A percentile compares a stretch with the other conserved stretches of the same genome.
Evolutionary conservation across 1,284 basidiomycete genomes (phyloP).

Genomic region (Mycena citricolor): DNA sequence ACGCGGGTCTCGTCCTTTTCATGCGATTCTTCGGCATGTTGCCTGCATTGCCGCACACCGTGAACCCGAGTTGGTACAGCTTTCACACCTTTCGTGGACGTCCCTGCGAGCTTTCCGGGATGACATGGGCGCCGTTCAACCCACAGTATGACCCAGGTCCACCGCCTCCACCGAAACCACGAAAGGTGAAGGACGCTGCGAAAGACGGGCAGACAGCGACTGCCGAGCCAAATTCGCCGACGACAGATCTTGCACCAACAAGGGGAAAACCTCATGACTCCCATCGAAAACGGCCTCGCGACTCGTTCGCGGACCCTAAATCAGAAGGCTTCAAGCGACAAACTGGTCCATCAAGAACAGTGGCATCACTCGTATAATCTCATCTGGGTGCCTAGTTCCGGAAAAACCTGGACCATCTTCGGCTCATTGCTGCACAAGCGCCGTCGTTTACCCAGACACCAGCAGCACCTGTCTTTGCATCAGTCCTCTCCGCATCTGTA

Average conservation of each 20-base stretch:
- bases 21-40: conserved; percentile 43
- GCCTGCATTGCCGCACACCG: conserved; percentile 37
- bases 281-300: no score
- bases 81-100: conserved; percentile 53
- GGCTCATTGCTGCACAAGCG: conserved; percentile 44
- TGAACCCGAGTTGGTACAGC: conserved; percentile 49
- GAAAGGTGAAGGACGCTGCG: conserved; percentile 10
- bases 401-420: no score
- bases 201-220: conserved; percentile 7
- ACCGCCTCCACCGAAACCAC: conserved; percentile 40
- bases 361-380: no score
- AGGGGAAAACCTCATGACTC: no score
- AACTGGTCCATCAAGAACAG: no score
- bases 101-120: conserved; percentile 41
- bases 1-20: conserved; percentile 56
- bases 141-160: conserved; percentile 71
- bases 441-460: conserved; percentile 62
- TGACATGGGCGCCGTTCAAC: conserved; percentile 55
- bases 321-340: no score
- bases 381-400: no score
- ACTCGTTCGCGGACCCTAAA: no score
- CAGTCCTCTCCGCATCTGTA: neutral
- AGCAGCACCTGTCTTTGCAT: conserved; percentile 32
- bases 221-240: no score
- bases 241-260: no score